Evolutionary conservation across 129 eudicot species (phyloP).

Genomic region (Flaveria ramosissima): DNA sequence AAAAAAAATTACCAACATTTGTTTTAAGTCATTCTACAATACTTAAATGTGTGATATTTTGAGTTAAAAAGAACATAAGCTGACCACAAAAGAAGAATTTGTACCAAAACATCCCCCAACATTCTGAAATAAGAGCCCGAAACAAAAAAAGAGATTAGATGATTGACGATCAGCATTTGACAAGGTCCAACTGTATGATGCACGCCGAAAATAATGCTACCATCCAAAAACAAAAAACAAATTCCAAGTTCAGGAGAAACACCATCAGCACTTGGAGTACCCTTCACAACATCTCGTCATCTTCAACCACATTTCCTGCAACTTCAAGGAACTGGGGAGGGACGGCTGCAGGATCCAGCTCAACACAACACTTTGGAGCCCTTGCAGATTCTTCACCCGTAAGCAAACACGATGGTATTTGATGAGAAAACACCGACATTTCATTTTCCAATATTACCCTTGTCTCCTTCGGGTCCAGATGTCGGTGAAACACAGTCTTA

Average conservation of each 20-base stretch:
- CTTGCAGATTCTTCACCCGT: conserved; percentile 57
- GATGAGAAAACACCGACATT: conserved; percentile 62
- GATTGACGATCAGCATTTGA: conserved; percentile 9
- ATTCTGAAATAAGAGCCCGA: conserved; percentile 10
- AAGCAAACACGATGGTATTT: conserved; percentile 59
- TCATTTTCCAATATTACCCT: conserved; percentile 60
- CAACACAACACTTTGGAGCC: conserved; percentile 66
- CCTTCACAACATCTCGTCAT: too few relatives aligned
- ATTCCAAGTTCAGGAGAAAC: conserved; percentile 29
- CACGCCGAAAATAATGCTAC: not conserved
- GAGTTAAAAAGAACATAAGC: not conserved
- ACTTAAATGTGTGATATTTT: too few relatives aligned
- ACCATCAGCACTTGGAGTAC: too few relatives aligned
- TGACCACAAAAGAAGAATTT: not conserved
- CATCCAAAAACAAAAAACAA: not conserved
- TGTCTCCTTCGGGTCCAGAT: conserved; percentile 45
- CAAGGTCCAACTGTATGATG: conserved; percentile 23
- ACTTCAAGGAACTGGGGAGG: conserved; percentile 68
- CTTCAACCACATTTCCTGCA: too few relatives aligned
- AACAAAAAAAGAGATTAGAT: conserved; percentile 13
- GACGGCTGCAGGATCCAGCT: conserved; percentile 83
- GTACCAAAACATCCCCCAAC: conserved; percentile 18
- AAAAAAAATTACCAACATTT: too few relatives aligned
- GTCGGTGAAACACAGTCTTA: conserved; percentile 62
- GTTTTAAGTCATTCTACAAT: too few relatives aligned